Evolutionary conservation across 176 grass and related monocot species (phyloP).

Genomic region (Triticum urartu): DNA sequence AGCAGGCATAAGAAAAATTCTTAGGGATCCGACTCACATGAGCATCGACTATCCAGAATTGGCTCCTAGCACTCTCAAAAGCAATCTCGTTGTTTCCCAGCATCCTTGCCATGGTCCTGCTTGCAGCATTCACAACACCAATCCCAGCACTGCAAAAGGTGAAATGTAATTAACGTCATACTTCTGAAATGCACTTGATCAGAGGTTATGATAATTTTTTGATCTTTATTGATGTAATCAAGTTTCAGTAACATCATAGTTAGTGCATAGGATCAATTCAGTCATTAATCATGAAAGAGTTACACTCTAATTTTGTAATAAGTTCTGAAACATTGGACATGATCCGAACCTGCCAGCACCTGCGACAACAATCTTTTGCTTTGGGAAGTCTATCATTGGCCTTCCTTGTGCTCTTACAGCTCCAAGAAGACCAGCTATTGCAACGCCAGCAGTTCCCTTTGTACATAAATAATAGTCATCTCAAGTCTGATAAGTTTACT

Average conservation of each 20-base stretch:
- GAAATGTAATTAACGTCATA: neutral
- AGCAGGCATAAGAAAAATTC: neutral
- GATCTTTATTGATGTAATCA: neutral
- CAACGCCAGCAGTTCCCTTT: slow-evolving; percentile 98
- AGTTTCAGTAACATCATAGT: neutral
- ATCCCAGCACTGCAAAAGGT: slow-evolving; percentile 82
- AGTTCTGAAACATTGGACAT: neutral
- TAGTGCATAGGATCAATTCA: slow-evolving; percentile 1
- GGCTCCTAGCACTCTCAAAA: slow-evolving; percentile 95
- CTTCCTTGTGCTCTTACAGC: slow-evolving; percentile 95
- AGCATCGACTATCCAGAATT: slow-evolving; percentile 98
- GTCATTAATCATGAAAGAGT: neutral
- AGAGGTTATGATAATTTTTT: slow-evolving; percentile 9
- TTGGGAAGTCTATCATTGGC: slow-evolving; percentile 96
- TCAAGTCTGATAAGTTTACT: slow-evolving; percentile 17
- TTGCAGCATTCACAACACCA: slow-evolving; percentile 95
- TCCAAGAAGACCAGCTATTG: slow-evolving; percentile 97
- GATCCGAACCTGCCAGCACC: slow-evolving; percentile 85
- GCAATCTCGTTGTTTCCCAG: slow-evolving; percentile 82
- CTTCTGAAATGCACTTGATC: slow-evolving; percentile 21
- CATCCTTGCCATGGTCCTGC: slow-evolving; percentile 96
- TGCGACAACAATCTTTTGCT: slow-evolving; percentile 98
- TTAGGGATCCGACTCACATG: slow-evolving; percentile 44
- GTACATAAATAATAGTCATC: slow-evolving; percentile 37
- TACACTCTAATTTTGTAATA: slow-evolving; percentile 13